phyloP scores from a whole-genome alignment of 257 asterid genomes.

The Cynanchum wilfordii region DNA sequence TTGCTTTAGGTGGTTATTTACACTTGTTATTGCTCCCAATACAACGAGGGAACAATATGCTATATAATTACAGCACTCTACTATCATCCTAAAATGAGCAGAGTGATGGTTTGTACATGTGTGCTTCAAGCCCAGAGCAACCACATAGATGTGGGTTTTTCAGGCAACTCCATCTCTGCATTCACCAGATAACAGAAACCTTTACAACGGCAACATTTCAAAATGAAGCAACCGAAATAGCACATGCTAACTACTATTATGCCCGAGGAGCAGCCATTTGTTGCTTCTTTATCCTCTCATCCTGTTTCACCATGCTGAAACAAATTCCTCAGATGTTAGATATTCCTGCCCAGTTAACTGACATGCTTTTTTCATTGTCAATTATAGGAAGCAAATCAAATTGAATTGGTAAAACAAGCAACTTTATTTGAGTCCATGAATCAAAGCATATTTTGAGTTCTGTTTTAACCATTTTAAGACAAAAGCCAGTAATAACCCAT shows the following conservation, averaged over 20 bases:
- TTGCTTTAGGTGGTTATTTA: too few relatives aligned
- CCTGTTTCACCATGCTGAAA: conserved; percentile 83
- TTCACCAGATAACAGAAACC: neutral
- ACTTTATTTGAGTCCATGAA: neutral
- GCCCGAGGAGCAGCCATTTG: conserved; percentile 96
- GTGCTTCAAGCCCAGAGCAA: neutral
- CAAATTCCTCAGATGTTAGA: conserved; percentile 11
- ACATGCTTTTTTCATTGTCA: neutral
- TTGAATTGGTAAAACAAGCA: neutral
- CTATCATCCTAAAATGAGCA: neutral
- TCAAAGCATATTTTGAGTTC: neutral
- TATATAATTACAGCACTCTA: neutral
- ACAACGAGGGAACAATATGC: neutral
- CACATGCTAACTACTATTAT: conserved; percentile 17
- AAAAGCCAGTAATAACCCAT: neutral
- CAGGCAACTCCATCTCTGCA: neutral
- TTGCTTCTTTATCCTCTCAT: conserved; percentile 88
- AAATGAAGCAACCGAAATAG: neutral
- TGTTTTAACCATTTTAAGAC: neutral
- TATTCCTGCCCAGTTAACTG: neutral
- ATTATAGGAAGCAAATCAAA: conserved; percentile 1
- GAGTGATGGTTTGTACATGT: too few relatives aligned
- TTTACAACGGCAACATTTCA: neutral
- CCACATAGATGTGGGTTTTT: neutral
- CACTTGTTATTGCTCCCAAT: neutral